Conservation (phyloP, 176 grass and related monocot species). For the Carex kokanica region DNA sequence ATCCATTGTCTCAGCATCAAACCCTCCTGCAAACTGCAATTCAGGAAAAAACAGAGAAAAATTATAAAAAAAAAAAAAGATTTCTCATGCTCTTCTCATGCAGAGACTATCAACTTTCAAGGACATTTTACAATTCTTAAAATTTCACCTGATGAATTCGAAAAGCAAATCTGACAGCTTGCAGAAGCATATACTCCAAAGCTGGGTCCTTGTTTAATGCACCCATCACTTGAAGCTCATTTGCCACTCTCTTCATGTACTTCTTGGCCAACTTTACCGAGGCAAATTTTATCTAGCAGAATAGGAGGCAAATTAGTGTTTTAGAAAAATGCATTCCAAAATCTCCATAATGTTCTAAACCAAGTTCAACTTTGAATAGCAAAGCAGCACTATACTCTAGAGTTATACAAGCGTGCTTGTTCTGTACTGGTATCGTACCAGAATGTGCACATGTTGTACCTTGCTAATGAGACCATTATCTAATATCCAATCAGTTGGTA, state of each 20-base stretch:
- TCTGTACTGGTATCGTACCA: not conserved
- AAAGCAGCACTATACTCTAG: not conserved
- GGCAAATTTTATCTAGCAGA: conserved; percentile 88
- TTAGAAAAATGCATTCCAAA: not conserved
- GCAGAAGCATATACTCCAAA: conserved; percentile 96
- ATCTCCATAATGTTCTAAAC: not conserved
- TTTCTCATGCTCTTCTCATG: conserved; percentile 17
- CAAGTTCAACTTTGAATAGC: not conserved
- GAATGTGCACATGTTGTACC: conserved; percentile 40
- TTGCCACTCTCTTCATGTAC: conserved; percentile 94
- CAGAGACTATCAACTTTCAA: not conserved
- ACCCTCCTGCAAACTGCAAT: conserved; percentile 90
- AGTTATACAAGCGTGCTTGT: not conserved
- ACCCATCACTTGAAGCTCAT: conserved; percentile 89
- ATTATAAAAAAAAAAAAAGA: not conserved
- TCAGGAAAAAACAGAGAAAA: conserved; percentile 4
- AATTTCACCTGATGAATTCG: conserved; percentile 94
- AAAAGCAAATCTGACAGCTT: conserved; percentile 97
- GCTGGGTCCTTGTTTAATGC: conserved; percentile 85
- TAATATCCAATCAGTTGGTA: conserved; percentile 96
- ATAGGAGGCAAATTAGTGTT: not conserved
- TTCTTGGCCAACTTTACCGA: conserved; percentile 93
- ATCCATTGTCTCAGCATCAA: conserved; percentile 89
- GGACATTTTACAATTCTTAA: not conserved
- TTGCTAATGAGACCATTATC: conserved; percentile 88